phyloP scores from a whole-genome alignment of 2,329 filamentous ascomycete species.

The Stachybotrys elegans region DNA sequence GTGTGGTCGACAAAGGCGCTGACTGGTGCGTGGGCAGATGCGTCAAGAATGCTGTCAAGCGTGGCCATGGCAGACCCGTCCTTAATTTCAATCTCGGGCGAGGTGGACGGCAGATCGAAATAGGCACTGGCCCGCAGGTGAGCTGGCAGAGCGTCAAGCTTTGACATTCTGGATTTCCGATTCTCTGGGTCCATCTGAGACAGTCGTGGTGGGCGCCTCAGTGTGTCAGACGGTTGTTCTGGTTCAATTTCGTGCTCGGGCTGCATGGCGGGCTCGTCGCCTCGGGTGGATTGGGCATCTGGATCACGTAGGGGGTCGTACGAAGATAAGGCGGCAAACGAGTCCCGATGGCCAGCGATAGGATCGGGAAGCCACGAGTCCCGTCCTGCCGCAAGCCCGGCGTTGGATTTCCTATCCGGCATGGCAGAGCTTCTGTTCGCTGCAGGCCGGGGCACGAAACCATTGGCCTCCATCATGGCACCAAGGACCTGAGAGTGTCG shows the following conservation, averaged over 20 bases:
- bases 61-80: constrained; percentile 83
- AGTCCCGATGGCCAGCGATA: constrained; percentile 30
- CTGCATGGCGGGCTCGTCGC: constrained; percentile 6
- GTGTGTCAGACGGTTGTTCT: constrained; percentile 13
- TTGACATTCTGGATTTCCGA: constrained; percentile 26
- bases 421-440: constrained; percentile 9
- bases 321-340: constrained; percentile 25
- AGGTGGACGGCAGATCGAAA: constrained; percentile 65
- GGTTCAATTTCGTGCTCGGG: constrained; percentile 11
- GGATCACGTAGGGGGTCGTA: constrained; percentile 15
- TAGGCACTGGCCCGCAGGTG: constrained; percentile 87
- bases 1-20: constrained; percentile 88
- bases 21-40: constrained; percentile 81
- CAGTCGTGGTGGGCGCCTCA: constrained; percentile 28
- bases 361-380: constrained; percentile 44
- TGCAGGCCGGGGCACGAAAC: constrained; percentile 17
- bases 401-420: constrained; percentile 7
- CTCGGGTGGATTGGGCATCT: constrained; percentile 12
- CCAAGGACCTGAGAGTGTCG: constrained; percentile 70
- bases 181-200: constrained; percentile 25
- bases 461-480: constrained; percentile 40
- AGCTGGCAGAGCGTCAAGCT: constrained; percentile 54
- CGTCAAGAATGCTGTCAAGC: constrained; percentile 86
- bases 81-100: constrained; percentile 52
- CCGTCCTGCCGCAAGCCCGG: constrained; percentile 12